These are phyloP conservation scores for Pleurostoma richardsiae DNA, from an alignment of 2,329 filamentous ascomycete genomes.

Conservation along the genomic window DNA sequence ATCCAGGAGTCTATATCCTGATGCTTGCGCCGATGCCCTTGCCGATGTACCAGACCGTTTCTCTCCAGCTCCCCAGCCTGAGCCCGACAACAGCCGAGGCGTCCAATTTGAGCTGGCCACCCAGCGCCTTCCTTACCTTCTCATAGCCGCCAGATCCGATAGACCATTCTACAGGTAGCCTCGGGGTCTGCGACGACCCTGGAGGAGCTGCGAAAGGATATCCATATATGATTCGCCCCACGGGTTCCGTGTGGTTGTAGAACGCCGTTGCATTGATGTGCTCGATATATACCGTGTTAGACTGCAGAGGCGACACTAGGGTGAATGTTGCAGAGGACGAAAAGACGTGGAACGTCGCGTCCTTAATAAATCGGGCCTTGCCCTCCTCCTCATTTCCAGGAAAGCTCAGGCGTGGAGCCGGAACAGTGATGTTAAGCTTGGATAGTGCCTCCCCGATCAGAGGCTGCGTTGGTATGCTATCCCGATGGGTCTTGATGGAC, in stretches of 20 bases:
- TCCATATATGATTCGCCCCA: constrained; percentile 74
- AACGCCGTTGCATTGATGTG: constrained; percentile 78
- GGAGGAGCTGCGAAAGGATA: constrained; percentile 73
- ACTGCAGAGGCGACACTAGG: constrained; percentile 70
- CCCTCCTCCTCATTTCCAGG: constrained; percentile 36
- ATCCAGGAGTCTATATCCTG: constrained; percentile 27
- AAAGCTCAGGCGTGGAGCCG: constrained; percentile 61
- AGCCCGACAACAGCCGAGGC: constrained; percentile 73
- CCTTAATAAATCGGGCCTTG: constrained; percentile 68
- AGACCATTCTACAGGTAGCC: constrained; percentile 77
- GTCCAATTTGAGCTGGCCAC: constrained; percentile 73
- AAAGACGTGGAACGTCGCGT: constrained; percentile 81
- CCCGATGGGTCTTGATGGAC: constrained; percentile 64
- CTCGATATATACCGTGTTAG: constrained; percentile 72
- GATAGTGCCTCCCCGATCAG: constrained; percentile 68
- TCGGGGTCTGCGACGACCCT: constrained; percentile 66
- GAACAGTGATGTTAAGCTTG: constrained; percentile 64
- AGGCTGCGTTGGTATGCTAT: constrained; percentile 70
- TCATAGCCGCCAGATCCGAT: constrained; percentile 76
- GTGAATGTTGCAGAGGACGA: constrained; percentile 83
- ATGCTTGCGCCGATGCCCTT: constrained; percentile 66
- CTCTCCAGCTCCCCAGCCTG: constrained; percentile 68
- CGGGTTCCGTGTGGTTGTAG: constrained; percentile 73
- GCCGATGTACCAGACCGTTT: constrained; percentile 66
- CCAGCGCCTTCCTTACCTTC: constrained; percentile 72